Percentiles rank a stretch among this genome's conserved stretches.
These are phyloP conservation scores for Medakamo hakoo DNA, from an alignment of 139 green algal species.

Conservation along the genomic window DNA sequence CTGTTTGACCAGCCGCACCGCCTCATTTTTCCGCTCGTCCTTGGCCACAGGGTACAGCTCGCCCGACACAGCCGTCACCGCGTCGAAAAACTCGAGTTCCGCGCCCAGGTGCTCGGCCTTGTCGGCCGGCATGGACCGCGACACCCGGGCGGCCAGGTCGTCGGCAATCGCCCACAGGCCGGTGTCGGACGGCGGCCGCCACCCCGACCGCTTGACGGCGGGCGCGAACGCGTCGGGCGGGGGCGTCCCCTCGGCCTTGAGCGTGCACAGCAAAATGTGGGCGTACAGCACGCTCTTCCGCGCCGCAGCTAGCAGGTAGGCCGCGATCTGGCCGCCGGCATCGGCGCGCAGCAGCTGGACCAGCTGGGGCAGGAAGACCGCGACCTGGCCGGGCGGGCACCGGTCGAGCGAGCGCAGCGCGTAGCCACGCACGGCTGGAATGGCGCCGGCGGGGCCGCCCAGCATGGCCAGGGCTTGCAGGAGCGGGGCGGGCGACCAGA, in stretches of 20 bases:
- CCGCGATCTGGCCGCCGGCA: conserved; percentile 29
- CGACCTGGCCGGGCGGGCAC: conserved; percentile 29
- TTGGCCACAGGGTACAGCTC: conserved; percentile 40
- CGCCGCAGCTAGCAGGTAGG: conserved; percentile 52
- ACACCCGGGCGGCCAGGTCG: conserved; percentile 18
- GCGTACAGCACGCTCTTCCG: conserved; percentile 51
- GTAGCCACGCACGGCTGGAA: conserved; percentile 20
- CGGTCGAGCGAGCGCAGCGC: conserved; percentile 21
- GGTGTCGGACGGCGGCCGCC: conserved; percentile 59
- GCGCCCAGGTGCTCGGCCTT: conserved; percentile 31
- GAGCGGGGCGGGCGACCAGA: conserved; percentile 30
- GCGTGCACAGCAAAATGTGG: conserved; percentile 74
- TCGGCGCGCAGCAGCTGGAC: conserved; percentile 63
- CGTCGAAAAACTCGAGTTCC: conserved; percentile 57
- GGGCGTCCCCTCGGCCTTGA: conserved; percentile 58
- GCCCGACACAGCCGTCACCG: conserved; percentile 44
- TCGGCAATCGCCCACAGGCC: conserved; percentile 63
- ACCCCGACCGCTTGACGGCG: conserved; percentile 49
- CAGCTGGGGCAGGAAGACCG: conserved; percentile 88
- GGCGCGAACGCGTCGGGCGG: conserved; percentile 42
- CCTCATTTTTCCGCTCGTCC: conserved; percentile 12
- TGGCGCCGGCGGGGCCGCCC: conserved; percentile 12
- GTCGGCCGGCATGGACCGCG: conserved; percentile 5
- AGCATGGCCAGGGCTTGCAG: conserved; percentile 52
- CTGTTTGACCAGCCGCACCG: neutral